Percentiles rank a stretch among this genome's conserved stretches.
Conservation (phyloP, 305 asterid genomes). For the Solanum hybrid region DNA sequence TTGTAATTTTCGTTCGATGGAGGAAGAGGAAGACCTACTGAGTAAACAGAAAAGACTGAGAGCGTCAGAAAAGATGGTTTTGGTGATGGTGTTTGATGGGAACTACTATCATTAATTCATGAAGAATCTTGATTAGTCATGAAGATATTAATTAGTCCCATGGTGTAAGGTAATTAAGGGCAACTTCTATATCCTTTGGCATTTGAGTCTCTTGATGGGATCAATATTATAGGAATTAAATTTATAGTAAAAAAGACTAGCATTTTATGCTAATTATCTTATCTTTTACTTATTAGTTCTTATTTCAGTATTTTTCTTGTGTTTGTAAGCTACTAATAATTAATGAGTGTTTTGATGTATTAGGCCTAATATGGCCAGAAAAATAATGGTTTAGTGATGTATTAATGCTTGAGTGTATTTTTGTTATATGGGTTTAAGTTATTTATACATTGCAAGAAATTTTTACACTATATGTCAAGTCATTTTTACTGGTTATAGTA, state of each 20-base stretch:
- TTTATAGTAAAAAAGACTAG: not conserved
- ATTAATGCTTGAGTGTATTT: not conserved
- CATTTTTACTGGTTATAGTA: too few relatives aligned
- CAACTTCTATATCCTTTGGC: slow-evolving; percentile 70
- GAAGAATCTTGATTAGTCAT: not conserved
- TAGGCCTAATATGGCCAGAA: slow-evolving; percentile 3
- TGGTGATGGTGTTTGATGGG: not conserved
- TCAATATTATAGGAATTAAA: slow-evolving; percentile 2
- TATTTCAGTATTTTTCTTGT: not conserved
- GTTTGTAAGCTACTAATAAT: slow-evolving; percentile 5
- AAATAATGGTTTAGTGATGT: not conserved
- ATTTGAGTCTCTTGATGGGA: slow-evolving; percentile 18
- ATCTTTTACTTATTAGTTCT: not conserved
- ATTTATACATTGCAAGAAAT: not conserved
- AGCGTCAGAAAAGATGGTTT: not conserved
- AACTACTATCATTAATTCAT: not conserved
- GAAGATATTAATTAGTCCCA: not conserved
- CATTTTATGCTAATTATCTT: not conserved
- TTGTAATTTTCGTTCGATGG: not conserved
- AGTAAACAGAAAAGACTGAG: not conserved
- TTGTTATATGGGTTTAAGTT: not conserved
- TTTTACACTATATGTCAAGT: too few relatives aligned
- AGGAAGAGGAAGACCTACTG: not conserved
- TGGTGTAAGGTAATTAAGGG: slow-evolving; percentile 22
- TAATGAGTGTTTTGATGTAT: not conserved